phyloP scores from a whole-genome alignment of 2,329 filamentous ascomycete species.

The Xylaria sp. region DNA sequence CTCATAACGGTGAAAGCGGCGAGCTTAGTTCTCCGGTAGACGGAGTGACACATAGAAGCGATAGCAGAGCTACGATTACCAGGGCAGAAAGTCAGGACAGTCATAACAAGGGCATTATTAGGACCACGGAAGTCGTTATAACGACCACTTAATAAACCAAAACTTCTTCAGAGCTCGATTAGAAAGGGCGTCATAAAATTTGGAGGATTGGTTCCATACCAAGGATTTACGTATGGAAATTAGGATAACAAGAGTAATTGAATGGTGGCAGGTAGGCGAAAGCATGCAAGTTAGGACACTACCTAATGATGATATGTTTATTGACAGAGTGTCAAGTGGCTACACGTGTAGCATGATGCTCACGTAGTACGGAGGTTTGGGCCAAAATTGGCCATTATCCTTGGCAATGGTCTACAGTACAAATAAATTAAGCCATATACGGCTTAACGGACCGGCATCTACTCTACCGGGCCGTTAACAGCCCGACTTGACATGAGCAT shows the following conservation, averaged over 20 bases:
- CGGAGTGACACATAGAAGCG: constrained; percentile 21
- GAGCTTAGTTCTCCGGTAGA: constrained; percentile 16
- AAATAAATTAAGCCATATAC: no score
- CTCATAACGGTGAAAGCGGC: constrained; percentile 12
- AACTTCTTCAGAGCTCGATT: neutral
- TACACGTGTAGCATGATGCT: no score
- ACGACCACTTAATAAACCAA: constrained; percentile 22
- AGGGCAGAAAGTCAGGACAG: neutral
- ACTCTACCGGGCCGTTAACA: no score
- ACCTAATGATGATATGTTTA: no score
- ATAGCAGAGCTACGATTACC: constrained; percentile 22
- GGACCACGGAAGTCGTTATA: constrained; percentile 34
- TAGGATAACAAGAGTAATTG: neutral
- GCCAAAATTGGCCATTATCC: no score
- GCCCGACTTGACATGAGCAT: no score
- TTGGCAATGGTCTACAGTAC: no score
- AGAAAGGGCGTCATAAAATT: neutral
- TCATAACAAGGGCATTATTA: constrained; percentile 27
- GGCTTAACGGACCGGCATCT: no score
- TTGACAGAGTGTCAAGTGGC: no score
- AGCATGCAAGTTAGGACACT: neutral
- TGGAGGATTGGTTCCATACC: neutral
- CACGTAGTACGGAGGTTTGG: no score
- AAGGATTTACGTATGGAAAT: neutral
- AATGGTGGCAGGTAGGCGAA: neutral